A percentile compares a stretch with the other conserved stretches of the same genome.
Evolutionary conservation across 2,329 filamentous ascomycete genomes (phyloP).

Genomic region (Cryphonectria nitschkei): DNA sequence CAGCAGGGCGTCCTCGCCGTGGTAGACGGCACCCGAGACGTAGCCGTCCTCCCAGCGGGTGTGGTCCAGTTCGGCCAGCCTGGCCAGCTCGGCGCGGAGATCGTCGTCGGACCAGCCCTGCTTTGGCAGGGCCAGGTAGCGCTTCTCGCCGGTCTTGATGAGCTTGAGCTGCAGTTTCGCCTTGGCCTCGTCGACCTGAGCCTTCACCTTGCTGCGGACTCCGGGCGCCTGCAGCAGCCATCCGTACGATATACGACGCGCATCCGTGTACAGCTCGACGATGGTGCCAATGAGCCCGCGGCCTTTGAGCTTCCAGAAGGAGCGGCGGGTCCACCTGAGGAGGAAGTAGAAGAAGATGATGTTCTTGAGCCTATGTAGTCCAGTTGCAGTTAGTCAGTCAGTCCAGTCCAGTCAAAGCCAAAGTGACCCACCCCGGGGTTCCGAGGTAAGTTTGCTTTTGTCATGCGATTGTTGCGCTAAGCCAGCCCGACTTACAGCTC

Average conservation of each 20-base stretch:
- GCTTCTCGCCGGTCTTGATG: conserved; percentile 71
- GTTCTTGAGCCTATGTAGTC: conserved; percentile 70
- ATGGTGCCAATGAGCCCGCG: conserved; percentile 83
- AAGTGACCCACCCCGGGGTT: background rate
- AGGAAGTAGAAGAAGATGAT: conserved; percentile 88
- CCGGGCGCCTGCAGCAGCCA: conserved; percentile 85
- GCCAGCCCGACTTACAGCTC: conserved; percentile 61
- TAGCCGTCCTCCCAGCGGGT: conserved; percentile 95
- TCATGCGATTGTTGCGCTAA: background rate
- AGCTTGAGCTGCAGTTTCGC: conserved; percentile 83
- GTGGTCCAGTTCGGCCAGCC: conserved; percentile 84
- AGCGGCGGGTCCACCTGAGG: conserved; percentile 78
- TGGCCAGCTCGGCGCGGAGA: conserved; percentile 77
- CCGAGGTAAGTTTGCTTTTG: background rate
- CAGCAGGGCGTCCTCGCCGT: conserved; percentile 82
- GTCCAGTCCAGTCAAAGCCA: background rate
- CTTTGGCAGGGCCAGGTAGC: conserved; percentile 77
- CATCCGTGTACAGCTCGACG: conserved; percentile 71
- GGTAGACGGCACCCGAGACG: conserved; percentile 94
- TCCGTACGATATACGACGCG: conserved; percentile 77
- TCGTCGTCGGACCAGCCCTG: conserved; percentile 82
- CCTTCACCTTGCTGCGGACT: conserved; percentile 82
- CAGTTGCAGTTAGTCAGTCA: background rate
- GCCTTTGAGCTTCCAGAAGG: conserved; percentile 83
- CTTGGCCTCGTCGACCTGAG: conserved; percentile 80